phyloP scores from a whole-genome alignment of 1,139 yeast species.

The Tardiomyces blankii region DNA sequence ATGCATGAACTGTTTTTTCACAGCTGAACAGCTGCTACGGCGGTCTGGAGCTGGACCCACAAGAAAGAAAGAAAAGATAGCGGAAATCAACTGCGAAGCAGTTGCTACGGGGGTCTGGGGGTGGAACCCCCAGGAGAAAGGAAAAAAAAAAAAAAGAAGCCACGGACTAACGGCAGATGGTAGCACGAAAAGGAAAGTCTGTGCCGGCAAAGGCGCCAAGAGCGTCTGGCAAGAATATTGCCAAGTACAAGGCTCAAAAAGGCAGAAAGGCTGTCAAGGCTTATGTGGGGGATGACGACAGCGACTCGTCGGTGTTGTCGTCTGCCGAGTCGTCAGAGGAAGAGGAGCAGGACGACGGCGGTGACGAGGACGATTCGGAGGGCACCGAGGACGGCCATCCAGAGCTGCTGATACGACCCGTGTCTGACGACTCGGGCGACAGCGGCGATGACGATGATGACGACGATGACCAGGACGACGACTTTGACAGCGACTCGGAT shows the following conservation, averaged over 20 bases:
- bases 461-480: slow-evolving; percentile 4
- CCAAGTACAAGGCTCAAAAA: slow-evolving; percentile 3
- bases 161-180: neutral
- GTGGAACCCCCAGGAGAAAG: too few relatives aligned
- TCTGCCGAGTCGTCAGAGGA: slow-evolving; percentile 2
- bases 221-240: slow-evolving; percentile 10
- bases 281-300: slow-evolving; percentile 8
- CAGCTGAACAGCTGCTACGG: too few relatives aligned
- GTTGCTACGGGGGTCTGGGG: too few relatives aligned
- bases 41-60: too few relatives aligned
- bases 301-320: slow-evolving; percentile 1
- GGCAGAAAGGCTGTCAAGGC: slow-evolving; percentile 6
- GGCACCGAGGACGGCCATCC: slow-evolving; percentile 1
- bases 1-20: too few relatives aligned
- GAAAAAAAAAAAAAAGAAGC: too few relatives aligned
- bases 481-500: slow-evolving; percentile 7
- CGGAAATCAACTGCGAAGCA: too few relatives aligned
- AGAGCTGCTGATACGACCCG: slow-evolving; percentile 4
- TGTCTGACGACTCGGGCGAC: slow-evolving; percentile 4
- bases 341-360: slow-evolving; percentile 6
- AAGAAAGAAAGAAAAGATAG: too few relatives aligned
- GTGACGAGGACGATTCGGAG: slow-evolving; percentile 7
- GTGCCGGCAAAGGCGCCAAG: slow-evolving; percentile 3
- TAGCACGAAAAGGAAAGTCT: neutral
- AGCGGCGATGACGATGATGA: slow-evolving; percentile 4